Evolutionary conservation across 768 basidiomycete genomes (phyloP), one percentile per base, ranked within the genome.

Genomic region (Pleurotus platypus): DNA sequence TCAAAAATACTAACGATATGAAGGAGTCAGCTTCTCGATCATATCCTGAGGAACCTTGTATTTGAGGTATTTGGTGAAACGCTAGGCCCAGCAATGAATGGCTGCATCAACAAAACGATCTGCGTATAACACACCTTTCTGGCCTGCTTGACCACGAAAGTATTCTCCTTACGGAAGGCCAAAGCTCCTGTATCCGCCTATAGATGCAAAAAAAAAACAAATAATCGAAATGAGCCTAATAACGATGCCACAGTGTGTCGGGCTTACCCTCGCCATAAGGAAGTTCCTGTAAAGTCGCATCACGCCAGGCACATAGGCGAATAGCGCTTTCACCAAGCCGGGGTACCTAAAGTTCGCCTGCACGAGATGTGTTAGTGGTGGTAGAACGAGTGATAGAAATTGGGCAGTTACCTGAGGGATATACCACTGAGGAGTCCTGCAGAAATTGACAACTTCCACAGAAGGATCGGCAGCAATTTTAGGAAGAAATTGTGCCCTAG

Each of bases 401-500:
- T 26, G 24, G 20, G 45, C 22, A 68, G 76, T 62, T 62, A 86
- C 84, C 58, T 78, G 76, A 2, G 78, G 77, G 1, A 78, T 40
- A 61, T 74, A 81, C 83, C 84, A 86, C 60, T 82, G 78, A 16
- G 82, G 82, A 40, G 80, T 84, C 50, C 86, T 73, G 58, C 77
- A 80, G 63, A 87, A 83, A 64, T 87, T 82, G 56, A 80, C 70
- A 16, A 86, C 74, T 58, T 78, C 64, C 13, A 79, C 76, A 5
- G 77, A 74, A 8, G 76, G 70, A 58, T 84, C 81, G 42, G 66
- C 63, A 13, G 82, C 71, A 57, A 85, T 82, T 58, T 73, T 63
- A 9, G 83, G 82, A n/a, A 84, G 65, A 46, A 85, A 76, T 64
- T 89, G 86, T 5, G 85, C 82, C 16, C 85, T 86, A 66, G 38